These are phyloP conservation scores for Pseudogymnoascus sp. DNA, from an alignment of 2,329 filamentous ascomycete species.

Conservation along the genomic window DNA sequence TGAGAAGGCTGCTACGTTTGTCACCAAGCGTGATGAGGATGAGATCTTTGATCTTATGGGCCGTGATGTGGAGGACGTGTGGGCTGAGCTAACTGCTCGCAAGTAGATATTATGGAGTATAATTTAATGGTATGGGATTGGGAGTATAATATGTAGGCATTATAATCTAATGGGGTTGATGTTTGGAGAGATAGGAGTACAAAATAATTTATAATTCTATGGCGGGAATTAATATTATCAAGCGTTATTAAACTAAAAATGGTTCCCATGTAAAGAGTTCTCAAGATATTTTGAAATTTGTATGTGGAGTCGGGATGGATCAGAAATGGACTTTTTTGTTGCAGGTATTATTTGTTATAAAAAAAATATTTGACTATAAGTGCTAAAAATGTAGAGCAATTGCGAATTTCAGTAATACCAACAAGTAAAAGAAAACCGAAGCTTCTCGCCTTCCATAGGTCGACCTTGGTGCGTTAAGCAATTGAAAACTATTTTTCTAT, in stretches of 20 bases:
- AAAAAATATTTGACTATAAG: too few relatives aligned
- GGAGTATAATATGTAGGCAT: background rate
- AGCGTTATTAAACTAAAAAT: background rate
- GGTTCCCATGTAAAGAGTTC: background rate
- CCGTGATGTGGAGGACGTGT: conserved; percentile 14
- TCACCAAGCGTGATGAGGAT: conserved; percentile 8
- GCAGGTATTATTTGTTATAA: too few relatives aligned
- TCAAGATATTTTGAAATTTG: too few relatives aligned
- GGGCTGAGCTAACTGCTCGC: background rate
- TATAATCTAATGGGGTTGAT: background rate
- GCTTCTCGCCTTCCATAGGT: too few relatives aligned
- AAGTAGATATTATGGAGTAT: background rate
- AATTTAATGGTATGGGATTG: background rate
- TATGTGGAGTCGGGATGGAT: too few relatives aligned
- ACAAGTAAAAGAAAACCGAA: too few relatives aligned
- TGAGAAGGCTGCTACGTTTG: conserved; percentile 11
- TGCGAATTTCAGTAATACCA: too few relatives aligned
- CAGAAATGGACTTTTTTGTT: too few relatives aligned
- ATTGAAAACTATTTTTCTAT: too few relatives aligned
- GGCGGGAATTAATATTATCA: background rate
- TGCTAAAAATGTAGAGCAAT: too few relatives aligned
- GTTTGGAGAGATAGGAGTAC: background rate
- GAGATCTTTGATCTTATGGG: conserved; percentile 13
- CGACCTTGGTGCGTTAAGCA: too few relatives aligned
- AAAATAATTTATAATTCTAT: background rate